These are phyloP conservation scores for Areca catechu DNA, from an alignment of 176 grass and related monocot genomes.

Conservation along the genomic window DNA sequence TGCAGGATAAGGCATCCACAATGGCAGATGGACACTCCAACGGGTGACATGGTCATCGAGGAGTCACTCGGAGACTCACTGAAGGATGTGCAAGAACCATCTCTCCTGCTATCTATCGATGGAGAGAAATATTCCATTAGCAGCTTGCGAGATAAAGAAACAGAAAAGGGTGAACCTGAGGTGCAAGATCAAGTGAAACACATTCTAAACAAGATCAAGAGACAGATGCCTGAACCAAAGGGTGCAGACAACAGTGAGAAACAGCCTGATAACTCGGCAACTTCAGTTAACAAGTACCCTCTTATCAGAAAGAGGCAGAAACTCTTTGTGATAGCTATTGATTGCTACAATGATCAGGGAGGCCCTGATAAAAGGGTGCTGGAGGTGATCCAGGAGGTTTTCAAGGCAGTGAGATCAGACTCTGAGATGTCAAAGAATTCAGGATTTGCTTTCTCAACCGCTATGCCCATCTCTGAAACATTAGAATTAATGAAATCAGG, in stretches of 20 bases:
- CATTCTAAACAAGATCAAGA: conserved; percentile 23
- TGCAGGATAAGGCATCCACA: conserved; percentile 54
- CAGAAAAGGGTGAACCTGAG: conserved; percentile 2
- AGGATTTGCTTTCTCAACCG: conserved; percentile 29
- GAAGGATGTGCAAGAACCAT: conserved; percentile 58
- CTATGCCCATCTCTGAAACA: conserved; percentile 2
- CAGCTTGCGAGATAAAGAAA: too few relatives aligned
- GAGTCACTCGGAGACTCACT: conserved; percentile 54
- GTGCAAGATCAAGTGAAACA: conserved; percentile 19
- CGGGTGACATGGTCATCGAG: conserved; percentile 32
- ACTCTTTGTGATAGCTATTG: conserved; percentile 48
- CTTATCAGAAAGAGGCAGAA: conserved; percentile 4
- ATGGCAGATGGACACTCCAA: conserved; percentile 30
- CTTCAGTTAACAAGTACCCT: conserved; percentile 3
- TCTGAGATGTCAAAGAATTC: conserved; percentile 27
- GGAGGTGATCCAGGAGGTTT: conserved; percentile 41
- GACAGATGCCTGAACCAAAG: conserved; percentile 6
- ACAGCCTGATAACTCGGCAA: conserved; percentile 15
- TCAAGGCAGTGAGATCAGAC: conserved; percentile 38
- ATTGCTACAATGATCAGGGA: conserved; percentile 15
- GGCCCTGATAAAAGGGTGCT: conserved; percentile 21
- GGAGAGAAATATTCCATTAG: conserved; percentile 26
- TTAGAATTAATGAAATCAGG: conserved; percentile 1
- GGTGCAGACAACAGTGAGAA: conserved; percentile 29
- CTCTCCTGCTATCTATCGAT: conserved; percentile 51